Percentiles rank a stretch among this genome's conserved stretches.
Evolutionary conservation across 257 asterid species (phyloP).

Genomic region (Solanum tarijense): DNA sequence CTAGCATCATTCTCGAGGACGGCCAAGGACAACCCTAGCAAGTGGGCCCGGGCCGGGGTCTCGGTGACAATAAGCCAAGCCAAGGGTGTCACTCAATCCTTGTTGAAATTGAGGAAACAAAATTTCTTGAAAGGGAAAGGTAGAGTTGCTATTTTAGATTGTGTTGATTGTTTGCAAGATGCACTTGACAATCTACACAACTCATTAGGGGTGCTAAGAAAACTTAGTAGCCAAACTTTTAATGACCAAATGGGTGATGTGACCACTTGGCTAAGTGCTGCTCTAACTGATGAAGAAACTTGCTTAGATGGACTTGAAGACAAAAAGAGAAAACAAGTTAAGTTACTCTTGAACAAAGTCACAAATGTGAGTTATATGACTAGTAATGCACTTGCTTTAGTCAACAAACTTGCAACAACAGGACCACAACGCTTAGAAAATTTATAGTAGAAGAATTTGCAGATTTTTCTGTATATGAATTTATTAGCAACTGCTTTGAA

Average conservation of each 20-base stretch:
- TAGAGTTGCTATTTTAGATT: conserved; percentile 30
- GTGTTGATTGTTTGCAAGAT: conserved; percentile 43
- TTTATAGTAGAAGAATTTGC: background rate
- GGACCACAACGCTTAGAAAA: conserved; percentile 25
- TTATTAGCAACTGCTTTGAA: background rate
- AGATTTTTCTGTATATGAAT: too few relatives aligned
- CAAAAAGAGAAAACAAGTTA: conserved; percentile 14
- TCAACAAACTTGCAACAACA: conserved; percentile 47
- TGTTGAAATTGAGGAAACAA: conserved; percentile 4
- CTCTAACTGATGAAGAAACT: conserved; percentile 62
- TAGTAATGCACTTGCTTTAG: conserved; percentile 65
- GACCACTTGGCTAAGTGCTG: conserved; percentile 64
- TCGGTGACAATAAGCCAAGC: conserved; percentile 56
- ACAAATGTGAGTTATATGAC: conserved; percentile 36
- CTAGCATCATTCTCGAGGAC: conserved; percentile 36
- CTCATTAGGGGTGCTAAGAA: conserved; percentile 40
- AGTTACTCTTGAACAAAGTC: conserved; percentile 18
- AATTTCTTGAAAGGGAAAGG: conserved; percentile 12
- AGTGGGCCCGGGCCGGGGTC: conserved; percentile 71
- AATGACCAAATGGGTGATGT: conserved; percentile 45
- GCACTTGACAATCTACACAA: conserved; percentile 50
- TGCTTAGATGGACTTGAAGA: conserved; percentile 49
- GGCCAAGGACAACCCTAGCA: conserved; percentile 35
- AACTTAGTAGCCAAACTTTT: conserved; percentile 23
- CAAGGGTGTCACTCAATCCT: conserved; percentile 18